Base-by-base conservation (phyloP, 257 asterid genomes). In the Solanum chmielewskii region DNA sequence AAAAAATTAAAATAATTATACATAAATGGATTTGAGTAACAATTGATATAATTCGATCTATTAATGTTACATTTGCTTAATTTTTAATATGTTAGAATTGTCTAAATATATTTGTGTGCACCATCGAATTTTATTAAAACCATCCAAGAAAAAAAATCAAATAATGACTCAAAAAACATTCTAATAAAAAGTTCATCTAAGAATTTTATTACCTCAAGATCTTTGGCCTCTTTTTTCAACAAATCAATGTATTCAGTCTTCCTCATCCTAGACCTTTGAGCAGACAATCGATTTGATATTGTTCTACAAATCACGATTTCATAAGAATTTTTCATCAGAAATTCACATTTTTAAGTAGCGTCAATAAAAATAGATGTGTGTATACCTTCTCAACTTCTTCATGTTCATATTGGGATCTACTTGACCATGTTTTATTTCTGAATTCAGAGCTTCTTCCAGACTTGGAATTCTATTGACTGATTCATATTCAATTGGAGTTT, bases 231-330 rank as follows among this genome's bases (percentile, higher is more conserved):
- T 9, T 84, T 88, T 77, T 91, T 92, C 94, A 93, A 64, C 14
- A 89, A 89, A 68, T 64, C 35, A 52, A 88, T 74, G 70, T 91
- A 71, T 5, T 91, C 88, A 37, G 68, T 25, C 81, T 47, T 90
- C 87, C 59, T 92, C 12, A 71, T 29, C 83, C 93, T 89, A 2
- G 90, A 88, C 85, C 95, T 92, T 80, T 83, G 91, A 16, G 95
- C 94, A 4, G 97, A 95, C 7, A 94, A 90, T 49, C 94, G 89
- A 77, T 94, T 94, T 14, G n/a, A 56, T 3, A 59, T 59, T 5
- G 1, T 59, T 21, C 68, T 23, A 60, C 27, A 60, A 60, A 14
- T 60, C 13, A 60, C 27, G 29, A 23, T 60, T 23, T 6, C 29
- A 10, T 23, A 60, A 60, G 69, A 62, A 23, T 62, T 23, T 23